Base-by-base conservation (phyloP, 305 asterid genomes). In the Striga hermonthica region DNA sequence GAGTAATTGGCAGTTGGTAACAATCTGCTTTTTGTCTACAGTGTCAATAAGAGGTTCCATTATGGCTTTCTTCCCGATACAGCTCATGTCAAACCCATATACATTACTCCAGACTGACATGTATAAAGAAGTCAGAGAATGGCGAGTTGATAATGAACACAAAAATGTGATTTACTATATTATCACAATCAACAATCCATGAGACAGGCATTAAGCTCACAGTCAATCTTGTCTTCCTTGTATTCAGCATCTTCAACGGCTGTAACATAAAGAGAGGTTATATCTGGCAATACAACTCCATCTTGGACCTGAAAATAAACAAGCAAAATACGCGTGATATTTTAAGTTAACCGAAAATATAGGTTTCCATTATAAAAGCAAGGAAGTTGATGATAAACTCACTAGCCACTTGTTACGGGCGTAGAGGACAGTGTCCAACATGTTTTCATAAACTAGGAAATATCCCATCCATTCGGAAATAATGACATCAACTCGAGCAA, bases 381-480 rank as follows among this genome's bases (percentile, higher is more conserved):
- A 31, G 45, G 50, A 62, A 53, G 14, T 52, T 37, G 66, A n/a
- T n/a, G n/a, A n/a, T n/a, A 22, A 70, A 78, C 89, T 81, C 74
- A 90, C 97, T 4, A 90, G 91, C 99, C 99, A 93, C 77, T 90
- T 93, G 81, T 93, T 86, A 55, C 99, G 96, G 67, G 99, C 97
- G 63, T 86, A 90, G 9, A 93, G 88, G 39, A 93, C 96, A 35
- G 95, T 86, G 83, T 88, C 77, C 62, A 93, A 73, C 99, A 93
- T 93, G 76, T 93, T 90, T 70, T 93, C 99, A 12, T 93, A 93
- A 40, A 93, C 90, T 66, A 93, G 74, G 76, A 93, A 93, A 76
- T 93, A 93, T 57, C 99, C 99, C 99, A 93, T 93, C 99, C 99
- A 93, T 77, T 93, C 99, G 1, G 99, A 93, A 70, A 93, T 88